Base-by-base conservation (phyloP, 441 rosid genomes). In the Erodium trifolium region DNA sequence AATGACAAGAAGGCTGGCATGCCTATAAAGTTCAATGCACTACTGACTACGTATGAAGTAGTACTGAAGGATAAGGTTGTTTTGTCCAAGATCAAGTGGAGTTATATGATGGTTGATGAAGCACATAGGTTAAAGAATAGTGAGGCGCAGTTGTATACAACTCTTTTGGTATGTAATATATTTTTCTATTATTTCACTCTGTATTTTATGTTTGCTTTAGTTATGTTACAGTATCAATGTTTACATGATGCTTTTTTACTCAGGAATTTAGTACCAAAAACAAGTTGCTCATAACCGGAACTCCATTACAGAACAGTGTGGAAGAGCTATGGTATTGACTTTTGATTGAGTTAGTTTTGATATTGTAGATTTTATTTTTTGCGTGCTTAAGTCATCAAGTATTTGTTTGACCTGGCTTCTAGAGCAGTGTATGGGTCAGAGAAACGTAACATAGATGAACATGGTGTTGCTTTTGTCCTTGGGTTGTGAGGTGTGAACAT, bases 251-350 rank as follows among this genome's bases (percentile, higher is more conserved):
- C 65, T 12, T 73, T 67, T 60, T 74, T 69, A 65, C 51, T 17
- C 91, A 96, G 99, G 99, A 96, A 85, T 96, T 96, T 73, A 86
- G 90, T 81, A 91, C 98, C 55, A 96, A 91, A 84, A 96, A 93
- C 86, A 96, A 89, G 82, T 81, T 96, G 86, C 92, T 96, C 47
- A 93, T 96, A 68, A 96, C 99, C 72, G 99, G 99, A 60, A 96
- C 99, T 73, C 99, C 99, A 72, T 77, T 96, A 67, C 99, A 96
- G 81, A 96, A 96, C 80, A 96, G 98, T 53, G 99, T 96, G 29
- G 99, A 96, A 80, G 99, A 96, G 82, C 86, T 96, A 66, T 93
- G 99, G 99, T 96, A 86, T 67, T 73, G 31, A 59, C 77, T 71
- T 35, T 47, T 67, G 67, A n/a, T 4, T 69, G 29, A 3, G 3